Evolutionary conservation across 768 basidiomycete genomes (phyloP).

Genomic region (Calocybe cyanea): DNA sequence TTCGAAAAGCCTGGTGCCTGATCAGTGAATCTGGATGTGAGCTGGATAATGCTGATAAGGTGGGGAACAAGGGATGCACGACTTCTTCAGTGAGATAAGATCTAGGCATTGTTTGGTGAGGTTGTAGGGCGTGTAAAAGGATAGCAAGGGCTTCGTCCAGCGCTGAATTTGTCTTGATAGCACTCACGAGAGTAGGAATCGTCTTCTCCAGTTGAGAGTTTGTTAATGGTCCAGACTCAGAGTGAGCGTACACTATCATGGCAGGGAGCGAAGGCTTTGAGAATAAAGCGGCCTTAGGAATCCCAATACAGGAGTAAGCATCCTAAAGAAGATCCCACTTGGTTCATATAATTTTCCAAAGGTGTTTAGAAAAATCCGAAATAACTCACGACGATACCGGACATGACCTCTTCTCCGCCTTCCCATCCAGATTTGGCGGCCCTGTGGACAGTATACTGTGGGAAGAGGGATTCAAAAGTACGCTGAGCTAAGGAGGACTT

Average conservation of each 20-base stretch:
- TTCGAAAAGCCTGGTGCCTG: conserved; percentile 59
- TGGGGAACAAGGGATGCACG: conserved; percentile 40
- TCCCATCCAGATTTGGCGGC: conserved; percentile 31
- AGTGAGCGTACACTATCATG: conserved; percentile 37
- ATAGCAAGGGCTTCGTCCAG: conserved; percentile 62
- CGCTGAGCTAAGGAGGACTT: conserved; percentile 43
- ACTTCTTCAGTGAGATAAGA: conserved; percentile 39
- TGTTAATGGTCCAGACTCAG: conserved; percentile 12
- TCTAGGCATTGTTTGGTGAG: conserved; percentile 12
- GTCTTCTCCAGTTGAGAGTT: conserved; percentile 25
- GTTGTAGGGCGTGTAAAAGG: conserved; percentile 37
- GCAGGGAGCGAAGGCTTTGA: conserved; percentile 25
- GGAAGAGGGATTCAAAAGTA: conserved; percentile 40
- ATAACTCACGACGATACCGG: conserved; percentile 35
- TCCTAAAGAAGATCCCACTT: conserved; percentile 21
- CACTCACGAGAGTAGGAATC: conserved; percentile 40
- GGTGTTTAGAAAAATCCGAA: background rate
- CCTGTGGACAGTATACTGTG: conserved; percentile 38
- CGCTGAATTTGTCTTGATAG: conserved; percentile 48
- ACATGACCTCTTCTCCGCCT: conserved; percentile 34
- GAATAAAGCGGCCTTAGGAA: conserved; percentile 11
- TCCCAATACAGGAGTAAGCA: conserved; percentile 32
- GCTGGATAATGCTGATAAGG: conserved; percentile 56
- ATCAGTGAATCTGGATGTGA: conserved; percentile 54
- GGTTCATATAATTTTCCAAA: background rate